These are phyloP conservation scores for Diversispora eburnea DNA, from an alignment of 192 early-diverging fungal genomes.

Conservation along the genomic window DNA sequence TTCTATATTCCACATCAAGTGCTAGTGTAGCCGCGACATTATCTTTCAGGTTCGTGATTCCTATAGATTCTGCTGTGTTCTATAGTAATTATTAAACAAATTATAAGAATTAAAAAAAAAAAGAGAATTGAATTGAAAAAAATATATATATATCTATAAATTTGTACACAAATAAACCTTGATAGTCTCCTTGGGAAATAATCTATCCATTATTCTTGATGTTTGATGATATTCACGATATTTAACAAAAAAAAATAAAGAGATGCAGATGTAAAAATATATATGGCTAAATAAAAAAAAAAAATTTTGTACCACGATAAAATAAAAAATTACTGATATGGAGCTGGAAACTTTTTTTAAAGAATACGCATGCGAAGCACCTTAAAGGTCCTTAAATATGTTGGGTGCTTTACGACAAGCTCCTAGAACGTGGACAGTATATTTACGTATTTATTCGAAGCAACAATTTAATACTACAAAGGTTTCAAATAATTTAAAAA, in stretches of 20 bases:
- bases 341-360: no score
- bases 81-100: slow-evolving; percentile 43
- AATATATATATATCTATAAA: not conserved
- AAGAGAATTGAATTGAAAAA: not conserved
- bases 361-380: no score
- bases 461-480: not conserved
- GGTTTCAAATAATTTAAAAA: not conserved
- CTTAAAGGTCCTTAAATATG: no score
- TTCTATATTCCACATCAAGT: slow-evolving; percentile 92
- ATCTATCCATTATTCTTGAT: slow-evolving; percentile 22
- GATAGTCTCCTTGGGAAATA: slow-evolving; percentile 57
- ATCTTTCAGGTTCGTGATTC: slow-evolving; percentile 80
- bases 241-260: no score
- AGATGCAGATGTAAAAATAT: no score
- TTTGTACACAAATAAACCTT: slow-evolving; percentile 38
- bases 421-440: no score
- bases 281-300: no score
- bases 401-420: no score
- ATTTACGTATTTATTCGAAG: no score
- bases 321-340: no score
- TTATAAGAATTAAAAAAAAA: not conserved
- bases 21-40: slow-evolving; percentile 78
- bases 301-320: no score
- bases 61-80: slow-evolving; percentile 81
- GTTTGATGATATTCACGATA: no score